These are phyloP conservation scores for Mytilinidion resinicola DNA, from an alignment of 495 filamentous ascomycete genomes.

Conservation along the genomic window DNA sequence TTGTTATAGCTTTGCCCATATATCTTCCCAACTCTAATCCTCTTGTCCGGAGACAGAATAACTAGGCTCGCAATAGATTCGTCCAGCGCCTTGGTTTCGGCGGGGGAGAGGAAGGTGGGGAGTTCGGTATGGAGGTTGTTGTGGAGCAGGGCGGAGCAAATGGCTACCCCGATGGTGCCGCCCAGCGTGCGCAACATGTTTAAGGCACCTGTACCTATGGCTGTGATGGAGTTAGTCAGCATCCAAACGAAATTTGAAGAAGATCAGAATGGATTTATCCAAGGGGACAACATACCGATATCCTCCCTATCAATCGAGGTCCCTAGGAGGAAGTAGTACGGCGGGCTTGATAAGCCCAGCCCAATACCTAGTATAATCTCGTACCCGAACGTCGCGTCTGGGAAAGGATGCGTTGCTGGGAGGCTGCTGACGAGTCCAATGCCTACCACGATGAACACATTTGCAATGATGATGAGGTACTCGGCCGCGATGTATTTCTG, in stretches of 20 bases:
- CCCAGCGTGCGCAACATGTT: constrained; percentile 29
- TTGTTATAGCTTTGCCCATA: constrained; percentile 22
- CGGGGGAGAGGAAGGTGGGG: constrained; percentile 5
- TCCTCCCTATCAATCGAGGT: constrained; percentile 13
- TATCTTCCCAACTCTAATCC: constrained; percentile 1
- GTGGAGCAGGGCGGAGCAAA: constrained; percentile 24
- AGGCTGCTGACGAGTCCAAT: constrained; percentile 19
- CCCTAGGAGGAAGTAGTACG: constrained; percentile 13
- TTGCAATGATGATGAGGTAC: constrained; percentile 7
- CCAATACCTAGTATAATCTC: constrained; percentile 23
- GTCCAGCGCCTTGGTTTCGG: constrained; percentile 13
- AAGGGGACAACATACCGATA: background rate
- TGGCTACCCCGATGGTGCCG: constrained; percentile 24
- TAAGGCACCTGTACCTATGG: constrained; percentile 19
- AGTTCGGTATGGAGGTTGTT: constrained; percentile 8
- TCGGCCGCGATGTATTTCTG: constrained; percentile 10
- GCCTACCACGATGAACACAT: constrained; percentile 10
- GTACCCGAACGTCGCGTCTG: constrained; percentile 16
- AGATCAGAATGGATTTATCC: background rate
- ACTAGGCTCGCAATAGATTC: constrained; percentile 1
- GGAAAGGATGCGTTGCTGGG: constrained; percentile 1
- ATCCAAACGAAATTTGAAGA: background rate
- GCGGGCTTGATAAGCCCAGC: constrained; percentile 11
- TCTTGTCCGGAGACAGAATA: constrained; percentile 1
- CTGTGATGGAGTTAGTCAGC: background rate